Evolutionary conservation across 1,284 basidiomycete species (phyloP).

Genomic region (Leccinum pachyderme): DNA sequence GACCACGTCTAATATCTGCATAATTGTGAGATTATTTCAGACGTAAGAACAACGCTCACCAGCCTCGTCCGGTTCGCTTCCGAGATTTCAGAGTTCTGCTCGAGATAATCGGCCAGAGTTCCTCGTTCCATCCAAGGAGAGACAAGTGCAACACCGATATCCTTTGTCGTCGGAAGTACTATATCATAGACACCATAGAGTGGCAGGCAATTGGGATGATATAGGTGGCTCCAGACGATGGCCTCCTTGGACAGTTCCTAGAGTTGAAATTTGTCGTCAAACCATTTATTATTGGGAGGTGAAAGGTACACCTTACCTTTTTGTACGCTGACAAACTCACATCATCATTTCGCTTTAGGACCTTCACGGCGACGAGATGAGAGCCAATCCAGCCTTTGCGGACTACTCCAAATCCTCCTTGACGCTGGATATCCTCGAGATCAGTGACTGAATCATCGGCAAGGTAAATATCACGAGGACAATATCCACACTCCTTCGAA

Average conservation of each 20-base stretch:
- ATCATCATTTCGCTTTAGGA: conserved; percentile 1
- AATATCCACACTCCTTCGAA: conserved; percentile 16
- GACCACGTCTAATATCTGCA: conserved; percentile 25
- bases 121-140: conserved; percentile 33
- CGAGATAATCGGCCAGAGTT: conserved; percentile 24
- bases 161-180: background rate
- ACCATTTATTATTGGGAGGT: background rate
- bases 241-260: conserved; percentile 26
- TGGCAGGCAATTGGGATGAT: conserved; percentile 30
- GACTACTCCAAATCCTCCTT: conserved; percentile 25
- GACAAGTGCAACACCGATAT: conserved; percentile 15
- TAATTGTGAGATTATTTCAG: background rate
- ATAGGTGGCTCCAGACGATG: conserved; percentile 27
- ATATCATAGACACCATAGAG: conserved; percentile 27
- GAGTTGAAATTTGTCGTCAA: background rate
- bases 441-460: conserved; percentile 2
- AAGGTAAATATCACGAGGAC: conserved; percentile 19
- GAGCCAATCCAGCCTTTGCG: conserved; percentile 16
- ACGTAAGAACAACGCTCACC: conserved; percentile 12
- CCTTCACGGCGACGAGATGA: conserved; percentile 28
- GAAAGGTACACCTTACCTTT: conserved; percentile 15
- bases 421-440: background rate
- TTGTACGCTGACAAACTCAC: conserved; percentile 6
- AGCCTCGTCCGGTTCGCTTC: conserved; percentile 17
- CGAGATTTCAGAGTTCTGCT: conserved; percentile 1